Base-by-base conservation (phyloP, 768 basidiomycete species). In the Russula olivacea region DNA sequence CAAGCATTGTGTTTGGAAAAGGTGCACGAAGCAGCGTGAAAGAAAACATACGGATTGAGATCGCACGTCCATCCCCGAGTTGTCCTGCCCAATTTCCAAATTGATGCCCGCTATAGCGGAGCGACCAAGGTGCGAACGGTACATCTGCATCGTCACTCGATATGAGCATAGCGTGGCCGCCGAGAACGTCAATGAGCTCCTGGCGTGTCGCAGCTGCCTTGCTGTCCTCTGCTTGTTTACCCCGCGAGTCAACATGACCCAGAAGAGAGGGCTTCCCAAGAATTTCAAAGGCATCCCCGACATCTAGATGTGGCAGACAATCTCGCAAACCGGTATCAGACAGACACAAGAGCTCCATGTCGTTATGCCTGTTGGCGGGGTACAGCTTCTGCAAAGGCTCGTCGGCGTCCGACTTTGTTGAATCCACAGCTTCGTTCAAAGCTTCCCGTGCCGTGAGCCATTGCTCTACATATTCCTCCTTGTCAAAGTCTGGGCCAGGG, bases 61-160 rank as follows among this genome's bases (percentile, higher is more conserved):
- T 91, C 1, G 97, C 96, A 19, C 97, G 81, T 0, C 97, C 97
- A 69, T 98, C 96, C 14, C 97, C 97, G 4, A 99, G 80, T 71
- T 98, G 97, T 28, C 94, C 93, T 0, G 97, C 95, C 86, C 89
- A 98, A 3, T 71, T 75, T 0, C 93, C 92, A 69, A 93, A 94
- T 68, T 93, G 91, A 70, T 93, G 91, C 0, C 94, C 95, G 66
- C 89, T 92, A 72, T 98, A 98, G 17, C 93, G 80, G 34, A 93
- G 79, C 5, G 90, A 87, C 91, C 93, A 98, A 0, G 96, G 78
- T 4, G 76, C 78, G 41, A 75, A 75, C 61, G 75, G 74, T 10
- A 69, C 71, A 23, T 73, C 75, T 8, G 71, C 72, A 0, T 73
- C 70, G 14, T 70, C 70, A 21, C 59, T 70, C 10, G 80, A 80